Base-by-base conservation (phyloP, 2,329 filamentous ascomycete genomes). In the Trichoderma koningii region DNA sequence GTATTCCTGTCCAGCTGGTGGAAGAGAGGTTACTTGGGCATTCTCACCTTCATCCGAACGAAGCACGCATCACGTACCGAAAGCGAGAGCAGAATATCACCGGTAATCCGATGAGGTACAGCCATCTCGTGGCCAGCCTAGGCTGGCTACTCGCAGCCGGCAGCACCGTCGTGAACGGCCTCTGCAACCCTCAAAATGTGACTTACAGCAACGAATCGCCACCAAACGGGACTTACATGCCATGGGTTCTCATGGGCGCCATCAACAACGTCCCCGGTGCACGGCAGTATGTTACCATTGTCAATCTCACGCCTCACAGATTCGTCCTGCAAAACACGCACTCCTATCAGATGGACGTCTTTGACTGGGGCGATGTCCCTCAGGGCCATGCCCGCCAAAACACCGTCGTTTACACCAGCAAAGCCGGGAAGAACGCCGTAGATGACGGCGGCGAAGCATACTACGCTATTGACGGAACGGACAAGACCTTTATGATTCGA, bases 231-330 rank as follows among this genome's bases (percentile, higher is more conserved):
- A 62, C 34, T 3, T 67, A 67, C 19, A 67, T 67, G 66, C 55
- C 62, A n/a, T 67, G 66, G 66, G 28, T 28, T 15, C 50, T 50
- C 14, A 67, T 67, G 7, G 53, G 50, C 7, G 19, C 12, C n/a
- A n/a, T 62, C 2, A 60, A 55, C n/a, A 55, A n/a, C 12, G 55
- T 66, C 19, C 23, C 66, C 17, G 63, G 66, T n/a, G 51, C 61
- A 12, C 70, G 66, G 21, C 73, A 72, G 42, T 76, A 74, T 65
- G 64, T 76, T 56, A 74, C 75, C 2, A 73, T 76, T 17, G 74
- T 76, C 34, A 76, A 76, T 48, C 69, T 76, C 30, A 76, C 75
- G 4, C 75, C 75, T 1, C 71, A 76, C 45, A 68, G 69, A 17
- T 71, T 76, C 66, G 64, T 66, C 14, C 67, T 74, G 48, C 67